These are phyloP conservation scores for Cochlearia excelsa DNA, from an alignment of 345 rosid genomes.

Conservation along the genomic window DNA sequence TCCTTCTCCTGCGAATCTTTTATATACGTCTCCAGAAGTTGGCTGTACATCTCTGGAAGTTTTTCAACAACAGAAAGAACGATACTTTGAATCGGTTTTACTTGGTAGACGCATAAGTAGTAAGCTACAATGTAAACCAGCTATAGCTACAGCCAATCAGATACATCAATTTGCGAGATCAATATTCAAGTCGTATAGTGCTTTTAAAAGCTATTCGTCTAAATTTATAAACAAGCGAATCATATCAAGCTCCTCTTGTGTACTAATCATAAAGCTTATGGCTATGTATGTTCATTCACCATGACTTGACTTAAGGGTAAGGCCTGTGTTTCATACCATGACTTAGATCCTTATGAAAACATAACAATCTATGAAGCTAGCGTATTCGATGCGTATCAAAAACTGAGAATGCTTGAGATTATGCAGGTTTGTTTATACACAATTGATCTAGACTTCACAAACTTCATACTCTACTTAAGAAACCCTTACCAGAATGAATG, in stretches of 20 bases:
- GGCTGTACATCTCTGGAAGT: constrained; percentile 80
- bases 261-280: constrained; percentile 7
- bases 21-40: constrained; percentile 86
- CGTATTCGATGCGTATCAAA: no score
- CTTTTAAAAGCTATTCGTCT: background rate
- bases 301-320: background rate
- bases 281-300: constrained; percentile 8
- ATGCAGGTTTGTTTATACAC: background rate
- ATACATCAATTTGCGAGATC: constrained; percentile 4
- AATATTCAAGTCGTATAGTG: background rate
- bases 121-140: background rate
- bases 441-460: constrained; percentile 3
- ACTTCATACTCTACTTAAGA: constrained; percentile 1
- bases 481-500: constrained; percentile 78
- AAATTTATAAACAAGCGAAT: background rate
- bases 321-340: background rate
- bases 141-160: background rate
- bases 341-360: background rate
- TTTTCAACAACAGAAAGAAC: background rate
- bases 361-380: background rate
- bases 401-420: constrained; percentile 5
- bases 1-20: constrained; percentile 81
- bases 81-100: constrained; percentile 20
- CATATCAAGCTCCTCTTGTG: background rate
- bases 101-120: background rate